phyloP scores from a whole-genome alignment of 139 green algal genomes.

The Haematococcus lacustris region DNA sequence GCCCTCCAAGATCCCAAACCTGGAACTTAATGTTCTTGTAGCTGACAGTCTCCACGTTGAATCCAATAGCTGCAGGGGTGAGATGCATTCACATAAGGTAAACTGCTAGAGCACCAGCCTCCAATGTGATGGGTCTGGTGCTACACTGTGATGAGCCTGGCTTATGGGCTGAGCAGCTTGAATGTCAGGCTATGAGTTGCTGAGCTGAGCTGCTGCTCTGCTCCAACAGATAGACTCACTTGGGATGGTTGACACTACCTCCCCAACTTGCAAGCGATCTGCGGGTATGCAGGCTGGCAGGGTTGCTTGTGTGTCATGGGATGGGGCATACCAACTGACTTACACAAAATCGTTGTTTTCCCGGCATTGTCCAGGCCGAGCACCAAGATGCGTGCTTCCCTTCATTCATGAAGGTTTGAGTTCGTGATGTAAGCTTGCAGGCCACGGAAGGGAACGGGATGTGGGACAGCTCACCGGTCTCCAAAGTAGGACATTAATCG shows the following conservation, averaged over 20 bases:
- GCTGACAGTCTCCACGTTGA: conserved; percentile 99
- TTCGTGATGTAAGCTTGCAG: too few species aligned
- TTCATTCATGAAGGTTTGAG: too few species aligned
- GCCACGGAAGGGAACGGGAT: too few species aligned
- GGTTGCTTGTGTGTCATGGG: background rate
- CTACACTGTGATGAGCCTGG: background rate
- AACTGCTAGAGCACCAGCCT: background rate
- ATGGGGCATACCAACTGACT: conserved; percentile 16
- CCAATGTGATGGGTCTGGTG: background rate
- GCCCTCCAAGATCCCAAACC: conserved; percentile 86
- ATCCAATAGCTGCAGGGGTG: conserved; percentile 75
- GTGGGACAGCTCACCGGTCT: too few species aligned
- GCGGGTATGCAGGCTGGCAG: conserved; percentile 4
- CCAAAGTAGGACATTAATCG: background rate
- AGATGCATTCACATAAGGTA: background rate
- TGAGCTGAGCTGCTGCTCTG: background rate
- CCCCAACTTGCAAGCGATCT: conserved; percentile 92
- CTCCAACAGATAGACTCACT: conserved; percentile 55
- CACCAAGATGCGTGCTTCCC: conserved; percentile 93
- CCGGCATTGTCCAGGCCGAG: conserved; percentile 96
- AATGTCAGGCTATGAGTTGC: background rate
- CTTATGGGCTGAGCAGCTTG: background rate
- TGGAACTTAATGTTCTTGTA: conserved; percentile 99
- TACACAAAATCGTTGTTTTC: conserved; percentile 98
- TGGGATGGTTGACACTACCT: conserved; percentile 97